These are phyloP conservation scores for Verticillium dahliae DNA, from an alignment of 2,329 filamentous ascomycete species.

Conservation along the genomic window DNA sequence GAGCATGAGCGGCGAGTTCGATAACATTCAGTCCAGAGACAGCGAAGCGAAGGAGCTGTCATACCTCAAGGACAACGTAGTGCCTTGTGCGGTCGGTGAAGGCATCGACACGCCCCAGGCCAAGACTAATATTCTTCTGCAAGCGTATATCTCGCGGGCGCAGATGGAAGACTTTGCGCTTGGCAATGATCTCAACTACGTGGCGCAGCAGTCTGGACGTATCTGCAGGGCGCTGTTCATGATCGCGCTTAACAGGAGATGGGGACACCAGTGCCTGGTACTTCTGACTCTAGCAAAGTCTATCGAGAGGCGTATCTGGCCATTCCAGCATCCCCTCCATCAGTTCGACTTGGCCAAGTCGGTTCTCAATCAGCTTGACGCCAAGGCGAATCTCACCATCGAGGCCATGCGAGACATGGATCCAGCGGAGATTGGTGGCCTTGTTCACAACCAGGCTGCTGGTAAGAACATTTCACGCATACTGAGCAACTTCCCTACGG, in stretches of 20 bases:
- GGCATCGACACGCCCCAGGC: slow-evolving; percentile 65
- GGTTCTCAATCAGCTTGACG: slow-evolving; percentile 76
- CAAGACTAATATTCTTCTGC: slow-evolving; percentile 93
- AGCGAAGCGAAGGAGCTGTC: slow-evolving; percentile 84
- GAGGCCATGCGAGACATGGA: slow-evolving; percentile 92
- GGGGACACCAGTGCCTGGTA: slow-evolving; percentile 93
- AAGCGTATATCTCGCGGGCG: slow-evolving; percentile 85
- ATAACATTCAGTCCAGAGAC: slow-evolving; percentile 91
- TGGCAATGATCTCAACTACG: slow-evolving; percentile 85
- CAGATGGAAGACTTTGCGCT: slow-evolving; percentile 91
- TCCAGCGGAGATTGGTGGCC: slow-evolving; percentile 74
- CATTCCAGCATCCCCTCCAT: slow-evolving; percentile 87
- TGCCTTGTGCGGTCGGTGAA: slow-evolving; percentile 75
- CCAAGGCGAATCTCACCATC: slow-evolving; percentile 70
- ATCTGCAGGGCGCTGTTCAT: slow-evolving; percentile 95
- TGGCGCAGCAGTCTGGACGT: slow-evolving; percentile 89
- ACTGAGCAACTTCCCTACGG: slow-evolving; percentile 84
- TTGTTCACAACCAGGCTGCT: slow-evolving; percentile 87
- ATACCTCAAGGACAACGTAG: slow-evolving; percentile 61
- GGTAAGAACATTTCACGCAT: slow-evolving; percentile 76
- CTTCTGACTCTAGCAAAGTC: slow-evolving; percentile 90
- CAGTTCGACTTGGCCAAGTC: slow-evolving; percentile 88
- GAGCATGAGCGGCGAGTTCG: slow-evolving; percentile 94
- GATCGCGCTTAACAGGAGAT: slow-evolving; percentile 90
- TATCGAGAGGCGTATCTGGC: slow-evolving; percentile 93